Evolutionary conservation across 148 eudicot species (phyloP).

Genomic region (Fagopyrum tataricum): DNA sequence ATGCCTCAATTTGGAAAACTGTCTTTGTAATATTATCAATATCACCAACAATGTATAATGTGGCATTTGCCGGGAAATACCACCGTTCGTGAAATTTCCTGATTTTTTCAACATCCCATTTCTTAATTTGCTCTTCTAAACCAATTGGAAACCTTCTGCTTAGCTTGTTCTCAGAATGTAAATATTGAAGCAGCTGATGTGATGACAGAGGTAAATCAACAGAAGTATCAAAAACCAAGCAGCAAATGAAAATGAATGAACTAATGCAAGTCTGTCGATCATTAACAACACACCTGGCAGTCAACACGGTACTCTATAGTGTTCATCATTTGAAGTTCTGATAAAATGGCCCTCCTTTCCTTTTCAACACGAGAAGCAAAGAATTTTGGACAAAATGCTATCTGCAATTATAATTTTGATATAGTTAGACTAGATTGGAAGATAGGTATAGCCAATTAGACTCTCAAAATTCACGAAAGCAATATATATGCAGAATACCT

Average conservation of each 20-base stretch:
- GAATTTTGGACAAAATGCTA: slow-evolving; percentile 92
- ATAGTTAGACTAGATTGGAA: neutral
- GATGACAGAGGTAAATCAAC: slow-evolving; percentile 12
- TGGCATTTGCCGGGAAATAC: slow-evolving; percentile 98
- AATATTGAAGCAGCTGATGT: slow-evolving; percentile 75
- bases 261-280: neutral
- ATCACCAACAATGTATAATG: slow-evolving; percentile 95
- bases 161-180: slow-evolving; percentile 99
- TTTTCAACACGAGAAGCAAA: slow-evolving; percentile 96
- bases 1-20: slow-evolving; percentile 80
- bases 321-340: slow-evolving; percentile 99
- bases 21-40: slow-evolving; percentile 74
- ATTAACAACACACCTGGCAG: slow-evolving; percentile 62
- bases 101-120: slow-evolving; percentile 98
- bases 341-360: slow-evolving; percentile 96
- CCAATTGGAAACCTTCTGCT: slow-evolving; percentile 97
- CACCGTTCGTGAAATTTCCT: slow-evolving; percentile 95
- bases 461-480: neutral
- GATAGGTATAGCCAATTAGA: slow-evolving; percentile 12
- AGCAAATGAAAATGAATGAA: neutral
- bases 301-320: slow-evolving; percentile 99
- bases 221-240: slow-evolving; percentile 4
- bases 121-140: slow-evolving; percentile 95
- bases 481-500: slow-evolving; percentile 42
- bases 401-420: slow-evolving; percentile 33